These are phyloP conservation scores for Tetrahymena malaccensis DNA, from an alignment of 73 alveolate species.

Conservation along the genomic window DNA sequence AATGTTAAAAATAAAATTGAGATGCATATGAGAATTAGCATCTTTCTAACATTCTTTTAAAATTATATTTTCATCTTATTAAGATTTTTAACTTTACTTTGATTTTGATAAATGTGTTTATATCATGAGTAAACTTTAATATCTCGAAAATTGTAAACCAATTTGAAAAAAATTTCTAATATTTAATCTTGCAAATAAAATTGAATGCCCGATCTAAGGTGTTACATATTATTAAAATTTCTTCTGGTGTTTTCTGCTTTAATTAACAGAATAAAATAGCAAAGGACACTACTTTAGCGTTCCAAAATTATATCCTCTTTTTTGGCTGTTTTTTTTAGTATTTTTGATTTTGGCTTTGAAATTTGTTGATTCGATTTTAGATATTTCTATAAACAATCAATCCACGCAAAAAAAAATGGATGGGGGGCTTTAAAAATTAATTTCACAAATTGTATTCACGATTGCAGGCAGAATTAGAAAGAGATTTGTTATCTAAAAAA, in stretches of 20 bases:
- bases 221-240: background rate
- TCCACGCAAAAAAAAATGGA: too few relatives aligned
- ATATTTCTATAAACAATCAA: too few relatives aligned
- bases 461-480: background rate
- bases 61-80: too few relatives aligned
- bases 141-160: background rate
- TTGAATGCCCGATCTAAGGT: too few relatives aligned
- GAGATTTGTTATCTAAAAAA: background rate
- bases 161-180: too few relatives aligned
- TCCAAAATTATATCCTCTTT: background rate
- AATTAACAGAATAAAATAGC: too few relatives aligned
- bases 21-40: background rate
- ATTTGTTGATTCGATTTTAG: background rate
- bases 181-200: background rate
- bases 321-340: background rate
- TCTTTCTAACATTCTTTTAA: background rate
- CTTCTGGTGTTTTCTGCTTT: background rate
- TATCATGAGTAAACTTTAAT: background rate
- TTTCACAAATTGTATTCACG: background rate
- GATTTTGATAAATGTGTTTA: background rate
- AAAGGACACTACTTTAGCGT: background rate
- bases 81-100: too few relatives aligned
- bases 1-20: too few relatives aligned
- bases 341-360: background rate
- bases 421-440: too few relatives aligned